A percentile compares a stretch with the other conserved stretches of the same genome.
Evolutionary conservation across 2,329 filamentous ascomycete genomes (phyloP).

Genomic region (Davidsoniella australis): DNA sequence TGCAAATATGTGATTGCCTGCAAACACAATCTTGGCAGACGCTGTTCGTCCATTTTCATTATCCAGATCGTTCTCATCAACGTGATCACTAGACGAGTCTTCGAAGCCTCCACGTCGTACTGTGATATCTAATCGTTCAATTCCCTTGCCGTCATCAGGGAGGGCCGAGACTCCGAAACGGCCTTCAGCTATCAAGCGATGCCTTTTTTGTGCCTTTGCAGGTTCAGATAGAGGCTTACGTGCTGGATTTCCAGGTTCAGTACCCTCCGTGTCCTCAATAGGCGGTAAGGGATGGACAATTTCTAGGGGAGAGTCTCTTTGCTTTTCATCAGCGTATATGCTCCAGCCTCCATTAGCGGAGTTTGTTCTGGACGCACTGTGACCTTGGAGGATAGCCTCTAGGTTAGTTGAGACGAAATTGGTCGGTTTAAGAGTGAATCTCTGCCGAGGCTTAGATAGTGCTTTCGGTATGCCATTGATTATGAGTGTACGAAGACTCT

Average conservation of each 20-base stretch:
- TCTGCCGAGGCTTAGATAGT: conserved; percentile 54
- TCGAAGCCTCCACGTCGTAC: background rate
- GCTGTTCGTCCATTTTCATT: too few species aligned
- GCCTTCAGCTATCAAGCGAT: conserved; percentile 43
- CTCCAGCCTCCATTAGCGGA: conserved; percentile 63
- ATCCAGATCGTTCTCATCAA: conserved; percentile 17
- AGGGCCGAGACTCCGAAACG: conserved; percentile 51
- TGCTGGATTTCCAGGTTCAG: too few species aligned
- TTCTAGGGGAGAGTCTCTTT: conserved; percentile 37
- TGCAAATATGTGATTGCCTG: conserved; percentile 63
- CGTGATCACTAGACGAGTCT: conserved; percentile 5
- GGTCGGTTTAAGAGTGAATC: conserved; percentile 53
- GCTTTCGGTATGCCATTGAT: conserved; percentile 70
- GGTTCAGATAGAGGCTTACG: background rate
- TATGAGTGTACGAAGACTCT: conserved; percentile 52
- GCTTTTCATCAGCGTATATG: conserved; percentile 52
- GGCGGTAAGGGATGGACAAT: conserved; percentile 30
- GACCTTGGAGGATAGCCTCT: conserved; percentile 47
- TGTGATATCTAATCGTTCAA: conserved; percentile 47
- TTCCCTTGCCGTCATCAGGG: conserved; percentile 38
- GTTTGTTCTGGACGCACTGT: conserved; percentile 54
- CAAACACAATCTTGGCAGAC: conserved; percentile 50
- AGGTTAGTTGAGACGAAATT: conserved; percentile 56
- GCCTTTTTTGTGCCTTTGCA: conserved; percentile 32
- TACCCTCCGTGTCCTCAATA: conserved; percentile 8